Evolutionary conservation across 2,329 filamentous ascomycete species (phyloP), one percentile per base, ranked within the genome.

Genomic region (Penicillium sumatraense): DNA sequence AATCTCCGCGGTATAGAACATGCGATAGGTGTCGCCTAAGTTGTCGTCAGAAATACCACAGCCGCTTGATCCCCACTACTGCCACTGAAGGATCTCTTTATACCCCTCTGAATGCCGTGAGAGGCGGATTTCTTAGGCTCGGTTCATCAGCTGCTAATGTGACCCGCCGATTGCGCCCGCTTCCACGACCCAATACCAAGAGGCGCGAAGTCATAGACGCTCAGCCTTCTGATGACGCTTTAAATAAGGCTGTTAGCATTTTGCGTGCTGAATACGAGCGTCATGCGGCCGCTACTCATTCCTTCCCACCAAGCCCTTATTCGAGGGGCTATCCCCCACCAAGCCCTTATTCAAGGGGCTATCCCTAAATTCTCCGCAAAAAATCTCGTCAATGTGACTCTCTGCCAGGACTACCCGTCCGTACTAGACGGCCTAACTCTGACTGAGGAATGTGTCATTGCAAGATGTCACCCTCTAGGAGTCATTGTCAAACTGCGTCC

Each of bases 371-470:
- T 54, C 35, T 57, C 51, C 5, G 48, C 35, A 0, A 49, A 31
- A 38, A 60, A 60, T 31, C 10, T 44, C 1, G 36, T 60, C 8
- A 57, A 60, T 53, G 31, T 60, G 2, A 57, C 50, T 31, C 33
- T 57, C 14, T 60, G 42, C 41, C 40, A 57, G 51, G 24, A 48
- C 9, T 60, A 51, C 20, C 54, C 54, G 2, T 14, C 14, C 6
- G 13, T 23, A 5, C 50, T 57, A 3, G 21, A 51, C 27, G 57
- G 16, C 10, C 48, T 59, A 5, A 54, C 57, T 23, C 21, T 49
- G 5, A 49, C 44, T 5, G 54, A 57, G 20, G 50, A 57, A 31
- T 46, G 8, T 16, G 8, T 47, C 2, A 54, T 57, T 23, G 45
- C 36, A 16, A 38, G n/a, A 16, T 50, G n/a, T 6, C 54, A 54